Evolutionary conservation across 345 rosid species (phyloP).

Genomic region (Syzygium grande): DNA sequence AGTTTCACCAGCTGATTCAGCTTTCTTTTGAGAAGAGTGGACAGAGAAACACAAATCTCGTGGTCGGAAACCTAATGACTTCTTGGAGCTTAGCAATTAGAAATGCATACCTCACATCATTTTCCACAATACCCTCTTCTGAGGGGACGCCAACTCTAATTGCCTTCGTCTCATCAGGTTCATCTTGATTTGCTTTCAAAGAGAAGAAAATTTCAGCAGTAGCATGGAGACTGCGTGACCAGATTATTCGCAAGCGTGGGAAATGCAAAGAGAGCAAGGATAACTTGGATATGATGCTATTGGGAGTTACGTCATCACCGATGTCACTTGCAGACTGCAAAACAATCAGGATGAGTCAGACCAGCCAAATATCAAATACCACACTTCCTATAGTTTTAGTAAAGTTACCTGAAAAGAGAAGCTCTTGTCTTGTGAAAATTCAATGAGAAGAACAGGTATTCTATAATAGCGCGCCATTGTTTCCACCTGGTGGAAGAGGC

Average conservation of each 20-base stretch:
- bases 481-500: constrained; percentile 92
- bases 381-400: not conserved
- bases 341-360: constrained; percentile 4
- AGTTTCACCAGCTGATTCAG: not conserved
- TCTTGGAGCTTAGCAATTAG: not conserved
- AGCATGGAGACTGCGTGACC: constrained; percentile 97
- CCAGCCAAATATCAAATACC: not conserved
- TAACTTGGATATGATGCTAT: constrained; percentile 83
- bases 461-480: constrained; percentile 83
- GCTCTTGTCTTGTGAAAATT: constrained; percentile 97
- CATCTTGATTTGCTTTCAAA: constrained; percentile 89
- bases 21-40: not conserved
- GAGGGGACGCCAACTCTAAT: constrained; percentile 91
- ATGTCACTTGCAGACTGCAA: constrained; percentile 90
- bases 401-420: constrained; percentile 85
- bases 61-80: not conserved
- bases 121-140: constrained; percentile 82
- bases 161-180: constrained; percentile 80
- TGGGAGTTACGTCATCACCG: constrained; percentile 92
- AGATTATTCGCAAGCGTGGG: constrained; percentile 80
- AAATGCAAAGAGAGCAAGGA: constrained; percentile 87
- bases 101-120: constrained; percentile 64
- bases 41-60: not conserved
- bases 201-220: constrained; percentile 88
- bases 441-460: constrained; percentile 93